phyloP scores from a whole-genome alignment of 2,329 filamentous ascomycete genomes.

The Scedosporium boydii region DNA sequence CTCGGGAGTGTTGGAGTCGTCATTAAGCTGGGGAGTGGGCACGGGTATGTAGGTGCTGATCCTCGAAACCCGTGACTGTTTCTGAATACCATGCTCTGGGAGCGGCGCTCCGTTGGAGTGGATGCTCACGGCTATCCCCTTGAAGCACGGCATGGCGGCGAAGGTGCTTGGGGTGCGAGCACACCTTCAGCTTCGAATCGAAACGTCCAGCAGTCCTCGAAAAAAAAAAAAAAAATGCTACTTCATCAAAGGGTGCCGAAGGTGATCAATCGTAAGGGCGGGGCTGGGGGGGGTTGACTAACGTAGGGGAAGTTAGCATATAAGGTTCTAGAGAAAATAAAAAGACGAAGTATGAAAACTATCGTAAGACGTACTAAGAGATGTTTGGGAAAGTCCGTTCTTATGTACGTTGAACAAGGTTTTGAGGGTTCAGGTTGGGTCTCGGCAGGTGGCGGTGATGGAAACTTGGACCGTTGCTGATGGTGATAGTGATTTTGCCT shows the following conservation, averaged over 20 bases:
- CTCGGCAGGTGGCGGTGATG: conserved; percentile 3
- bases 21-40: conserved; percentile 65
- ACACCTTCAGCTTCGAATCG: conserved; percentile 3
- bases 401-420: background rate
- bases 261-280: background rate
- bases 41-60: conserved; percentile 98
- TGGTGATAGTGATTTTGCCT: background rate
- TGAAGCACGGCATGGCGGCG: conserved; percentile 81
- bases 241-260: background rate
- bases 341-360: background rate
- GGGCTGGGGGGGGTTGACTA: background rate
- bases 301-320: background rate
- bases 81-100: conserved; percentile 88
- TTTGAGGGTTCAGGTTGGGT: background rate
- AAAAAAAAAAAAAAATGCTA: background rate
- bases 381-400: background rate
- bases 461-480: background rate
- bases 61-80: conserved; percentile 79
- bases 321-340: background rate
- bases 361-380: background rate
- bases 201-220: background rate
- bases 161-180: background rate
- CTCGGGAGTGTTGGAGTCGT: conserved; percentile 64
- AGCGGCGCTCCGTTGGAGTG: conserved; percentile 74
- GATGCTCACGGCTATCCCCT: conserved; percentile 96